Conservation (phyloP, 768 basidiomycete genomes). For the Collybia sordida region DNA sequence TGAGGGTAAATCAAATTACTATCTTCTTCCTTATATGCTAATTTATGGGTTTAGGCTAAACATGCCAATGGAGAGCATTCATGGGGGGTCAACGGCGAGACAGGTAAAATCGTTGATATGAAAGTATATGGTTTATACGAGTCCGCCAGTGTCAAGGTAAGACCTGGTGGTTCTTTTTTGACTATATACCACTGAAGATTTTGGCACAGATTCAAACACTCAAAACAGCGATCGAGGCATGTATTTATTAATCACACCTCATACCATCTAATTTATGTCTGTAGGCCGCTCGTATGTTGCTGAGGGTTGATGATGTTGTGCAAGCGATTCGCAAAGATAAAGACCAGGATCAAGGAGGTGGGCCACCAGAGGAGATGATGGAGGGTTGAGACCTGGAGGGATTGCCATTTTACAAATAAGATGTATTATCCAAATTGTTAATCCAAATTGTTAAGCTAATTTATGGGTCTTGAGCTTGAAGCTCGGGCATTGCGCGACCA, state of each 20-base stretch:
- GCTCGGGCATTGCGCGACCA: constrained; percentile 14
- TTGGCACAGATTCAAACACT: constrained; percentile 79
- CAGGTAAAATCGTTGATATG: constrained; percentile 96
- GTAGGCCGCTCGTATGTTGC: constrained; percentile 84
- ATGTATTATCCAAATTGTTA: too few relatives aligned
- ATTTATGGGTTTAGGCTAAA: constrained; percentile 65
- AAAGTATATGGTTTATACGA: constrained; percentile 92
- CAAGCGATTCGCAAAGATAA: constrained; percentile 80
- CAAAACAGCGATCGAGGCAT: constrained; percentile 94
- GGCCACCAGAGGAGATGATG: constrained; percentile 58
- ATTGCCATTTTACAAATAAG: too few relatives aligned
- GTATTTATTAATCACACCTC: constrained; percentile 11
- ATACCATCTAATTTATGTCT: constrained; percentile 2
- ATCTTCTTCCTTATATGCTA: constrained; percentile 8
- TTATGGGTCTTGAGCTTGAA: constrained; percentile 8
- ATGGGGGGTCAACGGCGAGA: constrained; percentile 96
- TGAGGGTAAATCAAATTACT: constrained; percentile 60
- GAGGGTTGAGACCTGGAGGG: constrained; percentile 11
- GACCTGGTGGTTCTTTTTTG: background rate
- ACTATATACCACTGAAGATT: background rate
- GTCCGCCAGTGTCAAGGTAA: constrained; percentile 91
- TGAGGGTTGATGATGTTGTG: constrained; percentile 93
- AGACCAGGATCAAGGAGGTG: constrained; percentile 48
- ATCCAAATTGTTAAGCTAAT: too few relatives aligned
- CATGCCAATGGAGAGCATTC: constrained; percentile 89